A percentile compares a stretch with the other conserved stretches of the same genome.
Evolutionary conservation across 2,329 filamentous ascomycete species (phyloP).

Genomic region (Aureobasidium leucospermi): DNA sequence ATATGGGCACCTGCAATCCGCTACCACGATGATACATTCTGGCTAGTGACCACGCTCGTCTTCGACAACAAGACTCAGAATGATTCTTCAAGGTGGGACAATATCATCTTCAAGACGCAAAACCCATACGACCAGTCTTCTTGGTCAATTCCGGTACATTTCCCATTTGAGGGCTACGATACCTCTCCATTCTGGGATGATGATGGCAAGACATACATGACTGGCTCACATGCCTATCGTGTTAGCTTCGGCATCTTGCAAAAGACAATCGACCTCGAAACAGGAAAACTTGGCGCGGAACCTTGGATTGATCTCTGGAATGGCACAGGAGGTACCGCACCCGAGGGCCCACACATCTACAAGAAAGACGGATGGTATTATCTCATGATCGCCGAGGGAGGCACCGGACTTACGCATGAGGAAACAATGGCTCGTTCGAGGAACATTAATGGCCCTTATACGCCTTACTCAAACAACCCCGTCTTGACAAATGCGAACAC

Average conservation of each 20-base stretch:
- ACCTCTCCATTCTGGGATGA: conserved; percentile 50
- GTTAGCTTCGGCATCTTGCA: conserved; percentile 21
- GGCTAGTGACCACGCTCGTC: conserved; percentile 24
- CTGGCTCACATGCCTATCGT: conserved; percentile 3
- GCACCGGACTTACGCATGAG: conserved; percentile 34
- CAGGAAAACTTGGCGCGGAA: conserved; percentile 19
- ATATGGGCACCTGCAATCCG: conserved; percentile 37
- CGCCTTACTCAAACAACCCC: conserved; percentile 21
- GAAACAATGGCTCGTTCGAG: conserved; percentile 33
- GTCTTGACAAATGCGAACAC: conserved; percentile 23
- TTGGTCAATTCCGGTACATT: conserved; percentile 36
- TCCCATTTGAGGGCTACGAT: conserved; percentile 43
- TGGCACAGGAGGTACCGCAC: conserved; percentile 27
- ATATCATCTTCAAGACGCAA: conserved; percentile 19
- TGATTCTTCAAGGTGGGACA: background rate
- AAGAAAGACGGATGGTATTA: conserved; percentile 31
- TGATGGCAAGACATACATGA: conserved; percentile 47
- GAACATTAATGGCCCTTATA: conserved; percentile 24
- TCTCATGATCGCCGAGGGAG: conserved; percentile 30
- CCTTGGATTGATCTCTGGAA: conserved; percentile 27
- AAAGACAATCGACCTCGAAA: conserved; percentile 26
- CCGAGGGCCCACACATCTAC: conserved; percentile 34
- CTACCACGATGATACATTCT: conserved; percentile 34
- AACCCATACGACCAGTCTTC: conserved; percentile 36
- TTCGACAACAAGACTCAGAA: background rate